A percentile compares a stretch with the other conserved stretches of the same genome.
These are phyloP conservation scores for Babesia sp. DNA, from an alignment of 169 alveolate species.

Conservation along the genomic window DNA sequence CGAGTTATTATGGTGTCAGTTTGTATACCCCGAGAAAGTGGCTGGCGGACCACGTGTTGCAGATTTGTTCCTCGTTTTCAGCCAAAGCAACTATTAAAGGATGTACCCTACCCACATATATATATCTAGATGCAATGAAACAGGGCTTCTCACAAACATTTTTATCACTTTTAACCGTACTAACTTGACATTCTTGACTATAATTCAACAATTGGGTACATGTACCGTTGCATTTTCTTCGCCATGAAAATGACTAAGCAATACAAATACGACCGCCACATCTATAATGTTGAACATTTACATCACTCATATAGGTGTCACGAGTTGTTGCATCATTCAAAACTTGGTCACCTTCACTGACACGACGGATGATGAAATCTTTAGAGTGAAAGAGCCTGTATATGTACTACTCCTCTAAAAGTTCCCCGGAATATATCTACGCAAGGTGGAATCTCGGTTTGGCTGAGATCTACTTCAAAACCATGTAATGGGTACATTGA, in stretches of 20 bases:
- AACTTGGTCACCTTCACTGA: neutral
- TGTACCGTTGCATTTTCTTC: neutral
- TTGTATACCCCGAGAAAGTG: neutral
- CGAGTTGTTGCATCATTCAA: too few species aligned
- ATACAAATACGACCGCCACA: too few species aligned
- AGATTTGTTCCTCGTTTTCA: neutral
- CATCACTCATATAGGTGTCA: too few species aligned
- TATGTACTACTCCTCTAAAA: too few species aligned
- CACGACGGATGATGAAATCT: neutral
- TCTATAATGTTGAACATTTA: neutral
- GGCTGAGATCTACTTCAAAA: too few species aligned
- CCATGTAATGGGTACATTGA: too few species aligned
- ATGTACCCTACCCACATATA: neutral
- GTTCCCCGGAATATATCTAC: too few species aligned
- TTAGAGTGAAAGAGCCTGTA: neutral
- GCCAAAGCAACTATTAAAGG: neutral
- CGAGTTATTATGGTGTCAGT: neutral
- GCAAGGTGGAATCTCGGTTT: too few species aligned
- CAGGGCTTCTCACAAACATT: neutral
- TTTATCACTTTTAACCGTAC: neutral
- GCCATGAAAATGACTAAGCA: too few species aligned
- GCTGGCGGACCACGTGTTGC: neutral
- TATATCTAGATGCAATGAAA: neutral
- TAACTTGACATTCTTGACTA: neutral
- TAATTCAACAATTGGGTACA: neutral